Base-by-base conservation (phyloP, 2,329 filamentous ascomycete genomes). In the Pestalotiopsis sp. region DNA sequence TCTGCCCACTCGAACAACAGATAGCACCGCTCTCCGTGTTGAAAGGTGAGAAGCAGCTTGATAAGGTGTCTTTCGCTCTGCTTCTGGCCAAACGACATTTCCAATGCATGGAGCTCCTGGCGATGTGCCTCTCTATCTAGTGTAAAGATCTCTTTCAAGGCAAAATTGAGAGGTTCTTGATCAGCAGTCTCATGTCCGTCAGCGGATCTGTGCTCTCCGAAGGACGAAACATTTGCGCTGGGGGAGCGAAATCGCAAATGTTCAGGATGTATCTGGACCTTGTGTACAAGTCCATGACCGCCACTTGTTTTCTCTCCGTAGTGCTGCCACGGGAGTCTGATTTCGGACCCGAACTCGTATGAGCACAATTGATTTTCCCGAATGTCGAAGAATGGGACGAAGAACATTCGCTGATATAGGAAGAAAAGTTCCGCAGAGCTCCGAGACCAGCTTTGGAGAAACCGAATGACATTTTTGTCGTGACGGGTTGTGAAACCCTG, bases 1-100 rank as follows among this genome's bases (percentile, higher is more conserved):
- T 73, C 68, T 23, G 71, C 71, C 69, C 69, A 73, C 39, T 69
- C 68, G 13, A 73, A 73, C 4, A 72, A 25, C 7, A 73, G 63
- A 57, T 67, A 73, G 2, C 13, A 67, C 38, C 13, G 58, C 0
- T 66, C 52, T 0, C 71, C 65, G 14, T 71, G 62, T 38, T 68
- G 55, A 17, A 69, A 71, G 2, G 68, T 71, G 2, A 72, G 45
- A 4, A 72, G 67, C 11, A 71, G 62, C 17, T 71, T 69, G 20
- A 71, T 64, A 2, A 72, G 60, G 65, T 58, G 45, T 5, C 13
- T 57, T 57, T 57, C 23, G 3, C 39, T 57, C 12, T 57, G 61
- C 17, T 39, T 60, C n/a, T 60, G 25, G 3, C 52, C 23, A n/a
- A 45, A 23, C 1, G 60, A 41, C 25, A 38, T 68, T 52, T 65